Evolutionary conservation across 2,329 filamentous ascomycete genomes (phyloP).

Genomic region (Pseudogymnoascus sp.): DNA sequence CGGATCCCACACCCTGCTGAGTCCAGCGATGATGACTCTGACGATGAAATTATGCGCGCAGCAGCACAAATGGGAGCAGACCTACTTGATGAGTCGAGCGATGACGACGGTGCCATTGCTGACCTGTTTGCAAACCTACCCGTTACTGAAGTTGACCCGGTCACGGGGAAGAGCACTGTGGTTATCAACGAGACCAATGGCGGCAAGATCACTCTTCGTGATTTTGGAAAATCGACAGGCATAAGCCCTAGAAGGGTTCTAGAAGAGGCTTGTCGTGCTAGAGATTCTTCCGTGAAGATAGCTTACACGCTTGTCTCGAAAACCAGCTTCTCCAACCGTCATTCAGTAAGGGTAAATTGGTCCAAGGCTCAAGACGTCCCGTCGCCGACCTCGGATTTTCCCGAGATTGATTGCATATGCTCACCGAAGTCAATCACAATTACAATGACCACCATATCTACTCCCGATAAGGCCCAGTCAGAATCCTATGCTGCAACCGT

Average conservation of each 20-base stretch:
- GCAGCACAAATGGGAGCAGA: conserved; percentile 52
- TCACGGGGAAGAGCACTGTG: conserved; percentile 49
- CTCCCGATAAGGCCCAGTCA: conserved; percentile 70
- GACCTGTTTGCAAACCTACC: conserved; percentile 55
- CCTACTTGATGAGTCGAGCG: conserved; percentile 44
- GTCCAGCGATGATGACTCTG: conserved; percentile 30
- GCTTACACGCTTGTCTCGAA: conserved; percentile 63
- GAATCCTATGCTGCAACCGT: conserved; percentile 78
- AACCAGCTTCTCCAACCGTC: conserved; percentile 65
- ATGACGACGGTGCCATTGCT: conserved; percentile 45
- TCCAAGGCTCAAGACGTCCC: conserved; percentile 58
- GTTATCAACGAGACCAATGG: conserved; percentile 46
- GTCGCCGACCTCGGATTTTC: conserved; percentile 28
- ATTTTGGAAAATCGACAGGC: conserved; percentile 79
- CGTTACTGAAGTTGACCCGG: conserved; percentile 49
- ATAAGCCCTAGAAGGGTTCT: conserved; percentile 67
- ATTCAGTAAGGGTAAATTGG: conserved; percentile 70
- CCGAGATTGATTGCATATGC: conserved; percentile 25
- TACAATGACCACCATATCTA: conserved; percentile 67
- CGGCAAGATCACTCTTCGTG: conserved; percentile 55
- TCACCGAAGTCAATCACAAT: conserved; percentile 50
- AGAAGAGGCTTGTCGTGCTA: conserved; percentile 74
- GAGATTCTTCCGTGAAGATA: conserved; percentile 63
- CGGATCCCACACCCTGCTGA: conserved; percentile 11
- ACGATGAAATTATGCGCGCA: conserved; percentile 43